Base-by-base conservation (phyloP, 768 basidiomycete genomes). In the Holtermannia corniformis region DNA sequence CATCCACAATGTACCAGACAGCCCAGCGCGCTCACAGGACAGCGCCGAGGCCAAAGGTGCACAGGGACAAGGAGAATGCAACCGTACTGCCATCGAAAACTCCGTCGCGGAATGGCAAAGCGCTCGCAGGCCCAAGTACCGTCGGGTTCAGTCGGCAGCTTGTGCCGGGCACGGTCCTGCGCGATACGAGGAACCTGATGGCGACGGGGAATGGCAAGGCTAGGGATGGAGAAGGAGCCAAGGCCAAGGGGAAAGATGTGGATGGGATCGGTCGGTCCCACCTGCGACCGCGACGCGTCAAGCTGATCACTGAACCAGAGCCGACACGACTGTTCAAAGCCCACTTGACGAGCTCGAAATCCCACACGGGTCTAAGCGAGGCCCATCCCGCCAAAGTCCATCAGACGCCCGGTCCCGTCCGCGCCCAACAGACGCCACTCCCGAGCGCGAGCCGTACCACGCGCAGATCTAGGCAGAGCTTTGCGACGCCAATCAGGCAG, bases 31-130 rank as follows among this genome's bases (percentile, higher is more conserved):
- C 63, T 2, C 41, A 48, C 20, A 52, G 58, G 27, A 32, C 61
- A 2, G 49, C 59, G 0, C 48, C 61, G 5, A 62, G 58, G 5
- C 23, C 48, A 22, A 52, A 55, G 26, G 59, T 55, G 43, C 65
- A 65, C 48, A 41, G 52, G 1, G 58, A 67, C 46, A 68, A 68
- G 44, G 66, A 68, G 52, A 68, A 68, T 49, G 47, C 58, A 2
- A 47, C 26, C 23, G 47, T 32, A n/a, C 44, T 68, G 20, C 66
- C 66, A 3, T 46, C 58, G 1, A 68, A 65, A 41, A 68, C 66
- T 5, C 66, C 66, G 13, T 63, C 62, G 21, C 27, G 66, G 12
- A 50, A 57, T 11, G 24, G 59, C 50, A 47, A 47, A 41, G 20
- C 12, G 13, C 40, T 21, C 23, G 46, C 37, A 52, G 50, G 53